Percentiles rank a stretch among this genome's conserved stretches.
Evolutionary conservation across 148 eudicot species (phyloP).

Genomic region (Silene latifolia): DNA sequence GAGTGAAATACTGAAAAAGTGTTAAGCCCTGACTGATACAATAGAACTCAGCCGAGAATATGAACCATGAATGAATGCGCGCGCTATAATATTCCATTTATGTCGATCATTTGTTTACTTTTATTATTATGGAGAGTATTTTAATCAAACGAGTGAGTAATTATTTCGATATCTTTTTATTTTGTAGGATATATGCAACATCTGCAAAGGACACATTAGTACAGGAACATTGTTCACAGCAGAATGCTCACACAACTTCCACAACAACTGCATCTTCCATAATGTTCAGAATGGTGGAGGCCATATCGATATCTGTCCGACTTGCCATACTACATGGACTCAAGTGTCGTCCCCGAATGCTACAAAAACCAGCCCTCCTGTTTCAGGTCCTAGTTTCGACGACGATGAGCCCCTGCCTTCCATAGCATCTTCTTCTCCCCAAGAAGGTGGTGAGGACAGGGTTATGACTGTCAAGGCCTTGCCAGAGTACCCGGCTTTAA

Average conservation of each 20-base stretch:
- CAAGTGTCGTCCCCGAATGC: neutral
- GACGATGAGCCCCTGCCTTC: constrained; percentile 19
- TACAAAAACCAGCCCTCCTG: no score
- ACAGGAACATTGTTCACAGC: constrained; percentile 31
- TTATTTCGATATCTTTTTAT: no score
- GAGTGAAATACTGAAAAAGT: neutral
- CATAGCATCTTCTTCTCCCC: neutral
- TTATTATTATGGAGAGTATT: no score
- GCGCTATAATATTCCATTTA: no score
- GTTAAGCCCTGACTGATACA: neutral
- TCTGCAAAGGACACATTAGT: neutral
- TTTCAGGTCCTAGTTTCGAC: no score
- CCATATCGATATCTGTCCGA: constrained; percentile 31
- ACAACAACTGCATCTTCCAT: constrained; percentile 31
- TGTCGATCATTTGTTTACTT: neutral
- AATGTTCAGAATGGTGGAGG: constrained; percentile 31
- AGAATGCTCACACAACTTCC: constrained; percentile 38
- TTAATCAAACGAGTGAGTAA: no score
- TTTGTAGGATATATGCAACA: neutral
- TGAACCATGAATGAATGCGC: no score
- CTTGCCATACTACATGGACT: constrained; percentile 35
- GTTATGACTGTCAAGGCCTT: constrained; percentile 16
- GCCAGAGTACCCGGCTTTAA: constrained; percentile 31
- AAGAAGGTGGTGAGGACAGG: neutral
- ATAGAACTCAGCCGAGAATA: no score